Evolutionary conservation across 352 stramenopile genomes (phyloP).

Genomic region (Phytophthora pluvialis): DNA sequence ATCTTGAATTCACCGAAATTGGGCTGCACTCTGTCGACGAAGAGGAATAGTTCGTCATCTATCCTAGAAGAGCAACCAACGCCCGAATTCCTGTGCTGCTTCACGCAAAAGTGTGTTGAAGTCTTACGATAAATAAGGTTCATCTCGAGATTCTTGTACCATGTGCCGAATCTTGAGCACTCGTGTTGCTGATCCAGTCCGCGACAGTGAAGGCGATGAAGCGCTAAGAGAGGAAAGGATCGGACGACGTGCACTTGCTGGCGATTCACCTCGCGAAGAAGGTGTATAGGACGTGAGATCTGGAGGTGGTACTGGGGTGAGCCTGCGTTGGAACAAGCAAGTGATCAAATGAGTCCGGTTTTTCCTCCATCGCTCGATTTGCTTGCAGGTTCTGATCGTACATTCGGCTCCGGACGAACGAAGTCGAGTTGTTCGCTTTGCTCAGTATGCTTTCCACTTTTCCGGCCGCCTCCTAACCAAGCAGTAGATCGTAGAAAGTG

Average conservation of each 20-base stretch:
- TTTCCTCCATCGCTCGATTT: background rate
- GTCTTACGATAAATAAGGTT: slow-evolving; percentile 70
- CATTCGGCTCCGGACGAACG: slow-evolving; percentile 32
- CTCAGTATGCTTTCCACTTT: slow-evolving; percentile 51
- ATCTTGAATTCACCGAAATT: slow-evolving; percentile 73
- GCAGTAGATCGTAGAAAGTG: background rate
- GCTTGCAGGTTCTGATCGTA: slow-evolving; percentile 17
- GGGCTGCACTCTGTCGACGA: slow-evolving; percentile 58
- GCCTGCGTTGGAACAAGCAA: slow-evolving; percentile 10
- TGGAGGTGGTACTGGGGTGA: slow-evolving; percentile 20
- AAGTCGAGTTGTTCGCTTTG: slow-evolving; percentile 31
- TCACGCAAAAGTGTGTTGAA: background rate
- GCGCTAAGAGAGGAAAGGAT: slow-evolving; percentile 2
- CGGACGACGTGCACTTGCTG: slow-evolving; percentile 3
- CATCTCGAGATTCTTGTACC: slow-evolving; percentile 75
- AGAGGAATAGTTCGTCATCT: slow-evolving; percentile 8
- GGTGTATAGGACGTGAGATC: background rate
- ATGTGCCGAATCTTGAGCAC: slow-evolving; percentile 75
- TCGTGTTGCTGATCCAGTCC: slow-evolving; percentile 36
- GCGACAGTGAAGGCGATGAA: slow-evolving; percentile 21
- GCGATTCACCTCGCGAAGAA: slow-evolving; percentile 9
- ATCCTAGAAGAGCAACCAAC: background rate
- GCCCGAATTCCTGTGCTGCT: background rate
- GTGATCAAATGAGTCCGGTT: background rate
- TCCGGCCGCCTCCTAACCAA: slow-evolving; percentile 37